Percentiles rank a stretch among this genome's conserved stretches.
Evolutionary conservation across 208 protist species (phyloP).

Genomic region (Crithidia expoeki): DNA sequence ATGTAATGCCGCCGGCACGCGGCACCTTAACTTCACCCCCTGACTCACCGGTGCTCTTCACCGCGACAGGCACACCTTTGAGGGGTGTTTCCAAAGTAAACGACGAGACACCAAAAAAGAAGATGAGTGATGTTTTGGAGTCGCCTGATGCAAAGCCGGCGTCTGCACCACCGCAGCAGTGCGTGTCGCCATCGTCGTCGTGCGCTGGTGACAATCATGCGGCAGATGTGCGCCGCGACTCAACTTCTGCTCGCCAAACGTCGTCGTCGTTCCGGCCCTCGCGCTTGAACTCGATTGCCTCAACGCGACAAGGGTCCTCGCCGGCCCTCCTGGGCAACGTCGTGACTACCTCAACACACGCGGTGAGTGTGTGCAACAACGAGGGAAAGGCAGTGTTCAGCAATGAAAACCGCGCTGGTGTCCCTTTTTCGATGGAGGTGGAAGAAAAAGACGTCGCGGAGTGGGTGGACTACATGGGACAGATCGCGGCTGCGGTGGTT

Average conservation of each 20-base stretch:
- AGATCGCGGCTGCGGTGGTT: constrained; percentile 6
- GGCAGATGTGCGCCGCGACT: too few relatives aligned
- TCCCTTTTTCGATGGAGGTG: too few relatives aligned
- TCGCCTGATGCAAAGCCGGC: constrained; percentile 3
- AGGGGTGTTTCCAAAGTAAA: too few relatives aligned
- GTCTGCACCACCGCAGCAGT: neutral
- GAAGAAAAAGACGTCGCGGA: neutral
- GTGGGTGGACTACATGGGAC: neutral
- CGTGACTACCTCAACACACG: too few relatives aligned
- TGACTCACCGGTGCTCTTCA: neutral
- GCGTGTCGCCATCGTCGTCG: neutral
- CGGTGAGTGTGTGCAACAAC: too few relatives aligned
- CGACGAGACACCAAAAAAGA: neutral
- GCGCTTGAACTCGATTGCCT: constrained; percentile 11
- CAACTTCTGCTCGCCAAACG: neutral
- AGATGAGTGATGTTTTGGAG: neutral
- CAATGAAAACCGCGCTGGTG: too few relatives aligned
- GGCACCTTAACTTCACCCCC: constrained; percentile 11
- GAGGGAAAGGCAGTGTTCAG: too few relatives aligned
- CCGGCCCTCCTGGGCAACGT: neutral
- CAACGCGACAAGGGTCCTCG: constrained; percentile 10
- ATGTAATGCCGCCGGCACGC: neutral
- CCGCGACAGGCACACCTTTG: too few relatives aligned
- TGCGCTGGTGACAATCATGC: neutral
- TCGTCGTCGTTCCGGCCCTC: constrained; percentile 6